Conservation (phyloP, 805 yeast species). For the Ogataea nitratoaversa region DNA sequence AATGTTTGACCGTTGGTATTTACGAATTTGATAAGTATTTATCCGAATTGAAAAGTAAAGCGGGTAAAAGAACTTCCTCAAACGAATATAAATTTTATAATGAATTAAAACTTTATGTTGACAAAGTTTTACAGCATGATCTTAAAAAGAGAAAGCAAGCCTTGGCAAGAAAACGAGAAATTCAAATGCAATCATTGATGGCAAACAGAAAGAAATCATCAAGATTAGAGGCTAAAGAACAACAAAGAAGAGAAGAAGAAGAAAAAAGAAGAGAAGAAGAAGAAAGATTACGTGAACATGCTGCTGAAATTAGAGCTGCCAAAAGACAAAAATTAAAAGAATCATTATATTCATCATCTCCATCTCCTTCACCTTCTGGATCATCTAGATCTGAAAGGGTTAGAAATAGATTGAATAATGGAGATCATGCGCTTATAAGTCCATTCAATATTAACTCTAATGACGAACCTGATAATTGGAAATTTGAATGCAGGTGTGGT, state of each 20-base stretch:
- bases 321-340: constrained; percentile 36
- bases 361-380: constrained; percentile 5
- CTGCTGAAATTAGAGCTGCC: constrained; percentile 41
- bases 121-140: constrained; percentile 40
- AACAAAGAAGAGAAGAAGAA: constrained; percentile 49
- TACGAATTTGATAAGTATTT: constrained; percentile 38
- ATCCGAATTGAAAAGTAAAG: constrained; percentile 27
- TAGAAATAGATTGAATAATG: constrained; percentile 13
- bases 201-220: constrained; percentile 72
- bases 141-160: constrained; percentile 50
- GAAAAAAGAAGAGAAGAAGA: constrained; percentile 41
- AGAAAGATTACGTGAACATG: constrained; percentile 40
- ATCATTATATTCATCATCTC: constrained; percentile 19
- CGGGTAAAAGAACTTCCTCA: constrained; percentile 25
- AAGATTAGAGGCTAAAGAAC: constrained; percentile 62
- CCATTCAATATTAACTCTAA: not conserved
- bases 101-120: constrained; percentile 29
- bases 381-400: constrained; percentile 32
- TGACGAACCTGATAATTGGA: constrained; percentile 25
- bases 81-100: constrained; percentile 27
- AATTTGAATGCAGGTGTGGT: constrained; percentile 38
- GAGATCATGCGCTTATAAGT: not conserved
- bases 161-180: constrained; percentile 54
- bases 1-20: constrained; percentile 39
- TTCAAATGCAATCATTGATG: constrained; percentile 57